Percentiles rank a stretch among this genome's conserved stretches.
phyloP scores from a whole-genome alignment of 345 rosid species.

The Linum trigynum region DNA sequence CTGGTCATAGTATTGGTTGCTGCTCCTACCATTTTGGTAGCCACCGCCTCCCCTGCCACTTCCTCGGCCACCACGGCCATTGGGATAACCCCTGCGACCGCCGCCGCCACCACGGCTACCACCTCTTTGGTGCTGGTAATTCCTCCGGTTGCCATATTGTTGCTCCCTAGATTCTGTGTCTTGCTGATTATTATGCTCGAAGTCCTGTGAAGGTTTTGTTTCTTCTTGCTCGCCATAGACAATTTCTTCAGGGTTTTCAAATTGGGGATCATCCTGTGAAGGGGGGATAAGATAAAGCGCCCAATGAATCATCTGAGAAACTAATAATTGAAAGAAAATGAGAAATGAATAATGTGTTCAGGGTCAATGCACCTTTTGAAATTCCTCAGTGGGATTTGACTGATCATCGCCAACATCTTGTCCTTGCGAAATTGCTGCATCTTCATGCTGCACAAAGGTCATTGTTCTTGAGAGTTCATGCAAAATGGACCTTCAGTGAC shows the following conservation, averaged over 20 bases:
- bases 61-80: constrained; percentile 65
- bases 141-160: constrained; percentile 48
- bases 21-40: constrained; percentile 49
- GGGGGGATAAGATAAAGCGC: constrained; percentile 2
- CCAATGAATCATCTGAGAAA: background rate
- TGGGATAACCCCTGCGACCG: constrained; percentile 54
- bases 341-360: background rate
- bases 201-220: constrained; percentile 27
- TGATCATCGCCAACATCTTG: background rate
- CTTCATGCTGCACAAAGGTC: background rate
- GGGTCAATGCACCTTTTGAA: background rate
- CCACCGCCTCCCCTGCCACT: constrained; percentile 60
- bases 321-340: background rate
- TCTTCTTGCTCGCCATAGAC: constrained; percentile 35
- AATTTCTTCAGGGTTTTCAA: constrained; percentile 36
- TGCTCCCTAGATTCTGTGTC: constrained; percentile 36
- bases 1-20: constrained; percentile 49
- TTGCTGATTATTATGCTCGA: constrained; percentile 25
- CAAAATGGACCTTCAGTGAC: too few relatives aligned
- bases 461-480: background rate
- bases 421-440: background rate
- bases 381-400: background rate
- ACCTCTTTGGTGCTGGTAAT: constrained; percentile 59
- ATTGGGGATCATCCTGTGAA: constrained; percentile 39
- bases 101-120: constrained; percentile 24